Conservation (phyloP, 306 rosid species). For the Spatholobus suberectus region DNA sequence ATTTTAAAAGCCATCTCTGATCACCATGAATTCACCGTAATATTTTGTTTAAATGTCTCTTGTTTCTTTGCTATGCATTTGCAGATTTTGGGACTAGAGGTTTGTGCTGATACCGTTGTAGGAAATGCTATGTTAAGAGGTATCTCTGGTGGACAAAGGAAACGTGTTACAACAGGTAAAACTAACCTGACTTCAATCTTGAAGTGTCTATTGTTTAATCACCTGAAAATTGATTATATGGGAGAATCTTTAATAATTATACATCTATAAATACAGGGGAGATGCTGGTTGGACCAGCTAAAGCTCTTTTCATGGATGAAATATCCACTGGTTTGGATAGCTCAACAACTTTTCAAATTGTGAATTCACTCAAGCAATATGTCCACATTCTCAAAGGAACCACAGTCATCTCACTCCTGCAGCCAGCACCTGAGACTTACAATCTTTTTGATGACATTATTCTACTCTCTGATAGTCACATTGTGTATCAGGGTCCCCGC, state of each 20-base stretch:
- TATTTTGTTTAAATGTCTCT: neutral
- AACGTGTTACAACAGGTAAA: constrained; percentile 72
- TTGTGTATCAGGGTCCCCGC: constrained; percentile 68
- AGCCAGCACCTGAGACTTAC: constrained; percentile 76
- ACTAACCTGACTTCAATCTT: neutral
- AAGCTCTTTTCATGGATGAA: constrained; percentile 71
- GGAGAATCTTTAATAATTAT: constrained; percentile 10
- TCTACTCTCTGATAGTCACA: constrained; percentile 66
- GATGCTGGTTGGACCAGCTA: constrained; percentile 72
- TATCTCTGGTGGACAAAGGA: constrained; percentile 75
- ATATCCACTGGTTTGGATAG: constrained; percentile 76
- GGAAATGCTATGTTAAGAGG: constrained; percentile 68
- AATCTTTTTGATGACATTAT: constrained; percentile 70
- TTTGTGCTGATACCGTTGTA: constrained; percentile 66
- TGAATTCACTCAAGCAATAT: constrained; percentile 62
- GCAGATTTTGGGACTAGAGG: constrained; percentile 68
- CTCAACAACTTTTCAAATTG: constrained; percentile 68
- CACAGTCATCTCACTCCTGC: constrained; percentile 59
- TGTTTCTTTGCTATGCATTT: constrained; percentile 24
- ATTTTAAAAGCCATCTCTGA: constrained; percentile 9
- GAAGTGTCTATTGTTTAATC: neutral
- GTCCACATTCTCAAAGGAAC: constrained; percentile 69
- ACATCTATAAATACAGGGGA: constrained; percentile 50
- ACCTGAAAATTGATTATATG: constrained; percentile 19
- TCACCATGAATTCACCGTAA: neutral